Evolutionary conservation across 768 basidiomycete species (phyloP).

Genomic region (Mrakia gelida): DNA sequence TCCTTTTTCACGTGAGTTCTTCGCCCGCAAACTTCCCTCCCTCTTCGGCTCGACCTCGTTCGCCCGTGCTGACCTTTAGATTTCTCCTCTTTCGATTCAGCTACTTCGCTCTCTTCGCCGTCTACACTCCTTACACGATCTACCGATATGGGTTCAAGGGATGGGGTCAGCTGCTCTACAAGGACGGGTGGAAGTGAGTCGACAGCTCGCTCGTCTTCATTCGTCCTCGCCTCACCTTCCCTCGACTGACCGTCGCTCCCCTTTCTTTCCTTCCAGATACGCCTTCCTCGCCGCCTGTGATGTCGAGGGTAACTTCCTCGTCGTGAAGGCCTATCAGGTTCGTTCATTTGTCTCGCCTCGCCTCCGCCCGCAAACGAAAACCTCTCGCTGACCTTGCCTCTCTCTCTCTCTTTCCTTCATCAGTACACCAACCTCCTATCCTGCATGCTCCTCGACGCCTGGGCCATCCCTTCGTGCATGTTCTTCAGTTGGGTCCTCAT

Average conservation of each 20-base stretch:
- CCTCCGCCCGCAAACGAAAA: background rate
- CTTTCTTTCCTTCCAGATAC: constrained; percentile 50
- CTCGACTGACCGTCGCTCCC: background rate
- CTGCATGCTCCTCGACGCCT: constrained; percentile 89
- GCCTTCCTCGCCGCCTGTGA: constrained; percentile 72
- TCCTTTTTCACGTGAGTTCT: constrained; percentile 70
- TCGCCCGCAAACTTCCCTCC: background rate
- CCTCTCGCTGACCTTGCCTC: background rate
- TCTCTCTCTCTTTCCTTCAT: constrained; percentile 55
- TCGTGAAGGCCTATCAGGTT: constrained; percentile 53
- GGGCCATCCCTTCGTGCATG: constrained; percentile 77
- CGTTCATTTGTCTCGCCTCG: background rate
- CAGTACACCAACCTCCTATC: constrained; percentile 81
- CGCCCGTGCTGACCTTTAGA: no score
- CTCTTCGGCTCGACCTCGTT: background rate
- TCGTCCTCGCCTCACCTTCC: background rate
- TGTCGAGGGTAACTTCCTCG: constrained; percentile 62
- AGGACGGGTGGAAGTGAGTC: constrained; percentile 75
- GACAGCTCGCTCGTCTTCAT: background rate
- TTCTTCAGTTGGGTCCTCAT: constrained; percentile 80
- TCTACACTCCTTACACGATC: constrained; percentile 85
- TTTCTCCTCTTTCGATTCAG: constrained; percentile 45
- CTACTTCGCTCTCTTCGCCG: constrained; percentile 68
- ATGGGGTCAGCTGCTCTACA: constrained; percentile 66
- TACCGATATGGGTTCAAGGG: constrained; percentile 81